Conservation (phyloP, 495 filamentous ascomycete species). For the Haplographium delicatum region DNA sequence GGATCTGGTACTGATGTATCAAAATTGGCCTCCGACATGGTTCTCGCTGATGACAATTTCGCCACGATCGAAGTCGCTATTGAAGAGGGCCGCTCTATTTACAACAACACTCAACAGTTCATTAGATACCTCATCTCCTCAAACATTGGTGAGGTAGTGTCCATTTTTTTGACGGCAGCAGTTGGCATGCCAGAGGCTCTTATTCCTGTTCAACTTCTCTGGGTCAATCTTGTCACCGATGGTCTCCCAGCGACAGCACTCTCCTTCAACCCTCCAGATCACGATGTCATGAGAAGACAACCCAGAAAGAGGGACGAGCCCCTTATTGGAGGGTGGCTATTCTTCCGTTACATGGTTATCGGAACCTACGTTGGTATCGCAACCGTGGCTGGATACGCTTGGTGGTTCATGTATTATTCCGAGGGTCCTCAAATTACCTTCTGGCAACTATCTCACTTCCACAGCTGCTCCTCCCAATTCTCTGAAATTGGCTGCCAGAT, state of each 20-base stretch:
- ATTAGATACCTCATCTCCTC: conserved; percentile 98
- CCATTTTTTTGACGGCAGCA: conserved; percentile 97
- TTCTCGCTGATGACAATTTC: conserved; percentile 97
- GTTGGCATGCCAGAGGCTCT: conserved; percentile 97
- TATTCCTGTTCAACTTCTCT: conserved; percentile 94
- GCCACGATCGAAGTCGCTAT: conserved; percentile 95
- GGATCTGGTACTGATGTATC: conserved; percentile 97
- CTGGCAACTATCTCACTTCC: conserved; percentile 90
- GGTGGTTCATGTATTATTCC: conserved; percentile 98
- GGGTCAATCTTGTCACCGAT: conserved; percentile 99
- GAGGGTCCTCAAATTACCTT: conserved; percentile 91
- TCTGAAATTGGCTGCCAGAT: conserved; percentile 91
- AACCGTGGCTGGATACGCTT: conserved; percentile 95
- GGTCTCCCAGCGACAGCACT: conserved; percentile 94
- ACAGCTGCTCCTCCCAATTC: conserved; percentile 82
- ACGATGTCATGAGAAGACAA: conserved; percentile 92
- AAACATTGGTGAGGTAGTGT: conserved; percentile 99
- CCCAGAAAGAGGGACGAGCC: conserved; percentile 89
- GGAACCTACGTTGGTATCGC: conserved; percentile 91
- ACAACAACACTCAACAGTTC: conserved; percentile 99
- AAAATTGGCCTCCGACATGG: conserved; percentile 97
- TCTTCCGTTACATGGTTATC: conserved; percentile 97
- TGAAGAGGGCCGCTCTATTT: conserved; percentile 96
- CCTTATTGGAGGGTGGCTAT: conserved; percentile 90
- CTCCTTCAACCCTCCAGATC: conserved; percentile 94